phyloP scores from a whole-genome alignment of 352 stramenopile species.

The Pseudoperonospora humuli region DNA sequence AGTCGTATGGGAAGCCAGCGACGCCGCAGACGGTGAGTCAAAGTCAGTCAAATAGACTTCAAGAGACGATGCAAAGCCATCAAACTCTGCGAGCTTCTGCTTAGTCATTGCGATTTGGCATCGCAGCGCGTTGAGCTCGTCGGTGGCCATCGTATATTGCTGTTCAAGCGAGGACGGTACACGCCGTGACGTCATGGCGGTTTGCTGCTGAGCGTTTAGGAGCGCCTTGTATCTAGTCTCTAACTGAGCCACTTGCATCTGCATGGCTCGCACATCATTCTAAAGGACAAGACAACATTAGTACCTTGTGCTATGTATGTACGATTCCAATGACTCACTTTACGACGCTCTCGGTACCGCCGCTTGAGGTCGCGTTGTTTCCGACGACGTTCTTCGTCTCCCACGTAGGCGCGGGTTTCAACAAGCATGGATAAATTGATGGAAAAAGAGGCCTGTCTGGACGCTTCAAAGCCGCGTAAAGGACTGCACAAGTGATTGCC shows the following conservation, averaged over 20 bases:
- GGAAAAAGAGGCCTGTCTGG: no score
- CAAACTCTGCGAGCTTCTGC: slow-evolving; percentile 28
- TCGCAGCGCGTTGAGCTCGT: slow-evolving; percentile 28
- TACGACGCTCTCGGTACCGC: slow-evolving; percentile 28
- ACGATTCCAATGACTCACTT: no score
- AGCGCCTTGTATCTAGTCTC: slow-evolving; percentile 31
- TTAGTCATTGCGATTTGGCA: slow-evolving; percentile 29
- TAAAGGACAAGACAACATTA: no score
- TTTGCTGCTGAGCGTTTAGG: slow-evolving; percentile 18
- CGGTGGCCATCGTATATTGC: slow-evolving; percentile 23
- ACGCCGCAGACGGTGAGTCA: slow-evolving; percentile 12
- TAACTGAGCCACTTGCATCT: slow-evolving; percentile 26
- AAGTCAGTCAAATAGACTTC: slow-evolving; percentile 31
- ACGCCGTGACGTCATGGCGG: slow-evolving; percentile 6
- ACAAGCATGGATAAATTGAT: slow-evolving; percentile 19
- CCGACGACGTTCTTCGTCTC: slow-evolving; percentile 24
- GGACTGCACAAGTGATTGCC: no score
- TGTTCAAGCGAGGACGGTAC: slow-evolving; percentile 14
- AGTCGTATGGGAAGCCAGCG: no score
- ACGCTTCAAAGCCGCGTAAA: no score
- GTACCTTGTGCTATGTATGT: no score
- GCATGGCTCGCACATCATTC: slow-evolving; percentile 39
- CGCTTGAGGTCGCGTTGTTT: slow-evolving; percentile 37
- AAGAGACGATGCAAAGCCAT: slow-evolving; percentile 34
- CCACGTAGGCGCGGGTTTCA: slow-evolving; percentile 19